Percentiles rank a stretch among this genome's conserved stretches.
Conservation (phyloP, 306 rosid genomes). For the Medicago lupulina region DNA sequence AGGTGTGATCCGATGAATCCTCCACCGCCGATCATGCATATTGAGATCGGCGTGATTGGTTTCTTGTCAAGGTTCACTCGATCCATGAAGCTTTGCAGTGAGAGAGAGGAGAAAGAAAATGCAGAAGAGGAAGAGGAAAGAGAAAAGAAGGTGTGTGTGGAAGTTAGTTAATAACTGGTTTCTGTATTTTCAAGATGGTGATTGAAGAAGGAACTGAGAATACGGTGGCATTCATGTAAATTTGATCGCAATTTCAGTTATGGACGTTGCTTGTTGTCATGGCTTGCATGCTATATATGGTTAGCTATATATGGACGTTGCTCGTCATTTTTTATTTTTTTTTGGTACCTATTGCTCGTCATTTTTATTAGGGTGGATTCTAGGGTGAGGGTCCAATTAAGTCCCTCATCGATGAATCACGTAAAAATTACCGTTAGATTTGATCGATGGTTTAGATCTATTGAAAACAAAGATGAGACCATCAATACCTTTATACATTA, state of each 20-base stretch:
- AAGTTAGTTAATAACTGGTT: slow-evolving; percentile 37
- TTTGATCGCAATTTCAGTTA: slow-evolving; percentile 11
- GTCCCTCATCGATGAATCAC: too few relatives aligned
- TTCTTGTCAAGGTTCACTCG: slow-evolving; percentile 70
- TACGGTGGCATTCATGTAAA: slow-evolving; percentile 45
- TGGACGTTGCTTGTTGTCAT: slow-evolving; percentile 20
- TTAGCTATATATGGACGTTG: too few relatives aligned
- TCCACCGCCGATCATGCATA: slow-evolving; percentile 90
- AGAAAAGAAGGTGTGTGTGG: slow-evolving; percentile 15
- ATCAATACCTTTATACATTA: too few relatives aligned
- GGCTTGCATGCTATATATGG: background rate
- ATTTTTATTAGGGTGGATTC: too few relatives aligned
- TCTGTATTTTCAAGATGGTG: background rate
- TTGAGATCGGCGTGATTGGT: slow-evolving; percentile 61
- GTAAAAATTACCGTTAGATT: too few relatives aligned
- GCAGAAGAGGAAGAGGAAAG: background rate
- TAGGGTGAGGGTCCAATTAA: too few relatives aligned
- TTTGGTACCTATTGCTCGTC: too few relatives aligned
- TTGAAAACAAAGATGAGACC: too few relatives aligned
- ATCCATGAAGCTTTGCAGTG: slow-evolving; percentile 17
- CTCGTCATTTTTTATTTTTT: too few relatives aligned
- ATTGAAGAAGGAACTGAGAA: slow-evolving; percentile 29
- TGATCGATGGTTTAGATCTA: too few relatives aligned
- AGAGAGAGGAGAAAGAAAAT: slow-evolving; percentile 11
- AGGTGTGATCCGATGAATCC: slow-evolving; percentile 94